phyloP scores from a whole-genome alignment of 176 grass and related monocot species.

The Oryza glumipatula region DNA sequence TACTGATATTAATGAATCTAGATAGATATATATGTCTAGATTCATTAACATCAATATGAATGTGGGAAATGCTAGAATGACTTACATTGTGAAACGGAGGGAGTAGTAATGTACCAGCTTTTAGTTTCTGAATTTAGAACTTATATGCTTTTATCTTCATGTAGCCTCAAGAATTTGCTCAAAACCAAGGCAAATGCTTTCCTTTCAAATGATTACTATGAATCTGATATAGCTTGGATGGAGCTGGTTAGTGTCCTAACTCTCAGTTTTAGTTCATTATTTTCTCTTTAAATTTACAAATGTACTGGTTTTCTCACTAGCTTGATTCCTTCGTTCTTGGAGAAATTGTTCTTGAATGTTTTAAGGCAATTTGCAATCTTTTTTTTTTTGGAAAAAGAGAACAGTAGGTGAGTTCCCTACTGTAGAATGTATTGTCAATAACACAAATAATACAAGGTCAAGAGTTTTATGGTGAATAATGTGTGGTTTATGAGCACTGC shows the following conservation, averaged over 20 bases:
- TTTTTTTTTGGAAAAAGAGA: neutral
- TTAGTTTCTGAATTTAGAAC: conserved; percentile 26
- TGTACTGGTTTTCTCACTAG: neutral
- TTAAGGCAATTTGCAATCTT: too few relatives aligned
- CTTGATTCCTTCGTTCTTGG: conserved; percentile 5
- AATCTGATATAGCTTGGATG: conserved; percentile 98
- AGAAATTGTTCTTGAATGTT: neutral
- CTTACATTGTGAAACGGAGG: too few relatives aligned
- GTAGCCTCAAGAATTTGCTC: conserved; percentile 83
- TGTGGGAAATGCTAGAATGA: too few relatives aligned
- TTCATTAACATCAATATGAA: too few relatives aligned
- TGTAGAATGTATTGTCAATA: neutral
- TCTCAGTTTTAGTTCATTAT: conserved; percentile 28
- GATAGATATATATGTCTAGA: too few relatives aligned
- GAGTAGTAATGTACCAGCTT: neutral
- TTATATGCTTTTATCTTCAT: conserved; percentile 35
- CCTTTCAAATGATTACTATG: conserved; percentile 93
- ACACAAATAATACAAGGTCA: neutral
- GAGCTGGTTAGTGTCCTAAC: conserved; percentile 71
- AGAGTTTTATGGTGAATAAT: neutral
- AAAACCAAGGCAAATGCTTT: conserved; percentile 91
- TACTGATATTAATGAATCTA: too few relatives aligned
- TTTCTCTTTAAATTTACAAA: conserved; percentile 14
- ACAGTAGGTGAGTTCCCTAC: neutral
- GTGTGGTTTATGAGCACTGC: neutral